Evolutionary conservation across 2,329 filamentous ascomycete genomes (phyloP).

Genomic region (Curvularia sp.): DNA sequence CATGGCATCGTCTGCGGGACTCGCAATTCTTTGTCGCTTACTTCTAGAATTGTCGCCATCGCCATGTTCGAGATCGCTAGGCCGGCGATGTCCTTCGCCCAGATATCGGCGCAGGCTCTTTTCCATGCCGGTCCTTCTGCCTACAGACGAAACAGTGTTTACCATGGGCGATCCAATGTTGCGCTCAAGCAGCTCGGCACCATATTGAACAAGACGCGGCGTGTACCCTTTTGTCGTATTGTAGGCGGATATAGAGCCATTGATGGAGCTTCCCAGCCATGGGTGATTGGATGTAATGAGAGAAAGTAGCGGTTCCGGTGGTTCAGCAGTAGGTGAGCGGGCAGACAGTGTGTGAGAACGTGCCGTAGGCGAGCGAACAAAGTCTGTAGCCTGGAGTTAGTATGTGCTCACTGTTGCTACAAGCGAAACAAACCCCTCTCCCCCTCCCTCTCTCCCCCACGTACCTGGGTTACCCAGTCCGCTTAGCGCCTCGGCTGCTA

Average conservation of each 20-base stretch:
- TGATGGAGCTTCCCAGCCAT: constrained; percentile 82
- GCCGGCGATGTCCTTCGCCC: constrained; percentile 61
- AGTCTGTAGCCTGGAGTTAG: constrained; percentile 48
- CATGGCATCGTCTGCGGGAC: constrained; percentile 48
- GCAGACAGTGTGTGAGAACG: constrained; percentile 42
- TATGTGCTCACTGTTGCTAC: constrained; percentile 16
- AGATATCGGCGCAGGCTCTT: constrained; percentile 86
- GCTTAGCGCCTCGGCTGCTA: constrained; percentile 60
- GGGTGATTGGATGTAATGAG: constrained; percentile 90
- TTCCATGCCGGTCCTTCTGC: constrained; percentile 86
- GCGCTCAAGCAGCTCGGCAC: constrained; percentile 88
- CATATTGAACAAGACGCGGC: constrained; percentile 82
- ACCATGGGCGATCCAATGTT: constrained; percentile 82
- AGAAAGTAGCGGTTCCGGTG: constrained; percentile 78
- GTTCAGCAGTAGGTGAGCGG: constrained; percentile 57
- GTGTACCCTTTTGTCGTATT: constrained; percentile 89
- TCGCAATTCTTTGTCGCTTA: constrained; percentile 56
- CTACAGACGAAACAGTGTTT: constrained; percentile 83
- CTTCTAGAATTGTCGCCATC: constrained; percentile 43
- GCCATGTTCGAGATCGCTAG: constrained; percentile 59
- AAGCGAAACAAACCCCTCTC: neutral
- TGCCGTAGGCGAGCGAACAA: constrained; percentile 51
- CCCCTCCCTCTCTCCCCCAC: constrained; percentile 25
- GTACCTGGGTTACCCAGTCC: constrained; percentile 59
- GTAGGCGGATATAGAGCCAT: constrained; percentile 84